phyloP scores from a whole-genome alignment of 139 green algal genomes.

The Coelastrella sp. region DNA sequence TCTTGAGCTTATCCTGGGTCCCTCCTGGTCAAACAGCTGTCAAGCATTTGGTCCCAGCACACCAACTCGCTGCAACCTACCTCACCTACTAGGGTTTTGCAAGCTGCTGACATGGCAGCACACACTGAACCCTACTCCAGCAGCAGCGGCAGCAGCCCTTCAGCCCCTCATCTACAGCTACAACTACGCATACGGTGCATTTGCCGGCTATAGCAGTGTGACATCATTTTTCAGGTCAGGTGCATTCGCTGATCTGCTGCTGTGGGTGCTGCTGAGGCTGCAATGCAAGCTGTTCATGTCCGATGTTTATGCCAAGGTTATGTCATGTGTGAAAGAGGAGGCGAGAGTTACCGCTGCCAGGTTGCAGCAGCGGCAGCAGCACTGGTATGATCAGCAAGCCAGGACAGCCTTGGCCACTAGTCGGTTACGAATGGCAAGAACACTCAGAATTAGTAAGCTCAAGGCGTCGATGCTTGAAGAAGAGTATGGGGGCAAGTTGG shows the following conservation, averaged over 20 bases:
- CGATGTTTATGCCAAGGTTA: conserved; percentile 36
- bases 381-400: conserved; percentile 48
- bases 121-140: neutral
- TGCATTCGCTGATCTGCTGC: conserved; percentile 66
- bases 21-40: conserved; percentile 56
- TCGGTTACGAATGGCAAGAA: conserved; percentile 53
- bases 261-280: conserved; percentile 76
- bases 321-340: conserved; percentile 1
- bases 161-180: conserved; percentile 16
- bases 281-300: conserved; percentile 60
- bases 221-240: conserved; percentile 12
- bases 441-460: conserved; percentile 65
- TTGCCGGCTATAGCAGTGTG: neutral
- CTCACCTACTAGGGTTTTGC: conserved; percentile 80
- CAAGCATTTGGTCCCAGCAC: neutral
- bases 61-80: conserved; percentile 63
- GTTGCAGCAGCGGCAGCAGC: conserved; percentile 48
- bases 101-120: conserved; percentile 54
- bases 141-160: neutral
- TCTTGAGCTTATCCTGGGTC: conserved; percentile 57
- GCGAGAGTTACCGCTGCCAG: conserved; percentile 13
- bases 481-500: neutral
- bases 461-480: conserved; percentile 56
- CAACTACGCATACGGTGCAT: conserved; percentile 14
- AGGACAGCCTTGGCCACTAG: conserved; percentile 40